Base-by-base conservation (phyloP, 108 stramenopile species). In the Chaetoceros muelleri region DNA sequence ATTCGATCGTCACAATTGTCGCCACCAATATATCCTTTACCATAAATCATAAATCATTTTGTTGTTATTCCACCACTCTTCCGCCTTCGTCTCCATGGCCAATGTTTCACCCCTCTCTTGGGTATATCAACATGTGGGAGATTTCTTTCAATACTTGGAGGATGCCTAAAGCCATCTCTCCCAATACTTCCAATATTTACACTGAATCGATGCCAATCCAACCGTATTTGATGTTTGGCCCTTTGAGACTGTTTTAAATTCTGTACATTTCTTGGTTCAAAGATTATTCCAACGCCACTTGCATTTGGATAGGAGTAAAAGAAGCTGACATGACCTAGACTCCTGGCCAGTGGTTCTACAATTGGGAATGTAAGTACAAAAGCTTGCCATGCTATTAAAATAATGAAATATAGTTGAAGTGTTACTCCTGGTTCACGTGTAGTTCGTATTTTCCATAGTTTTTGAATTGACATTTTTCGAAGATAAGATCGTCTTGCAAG, bases 261-360 rank as follows among this genome's bases (percentile, higher is more conserved):
- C 44, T 75, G 74, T 2, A 64, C 66, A 26, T 46, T 27, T 2
- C 70, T 49, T 28, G 74, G 74, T 44, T 75, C 74, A 31, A 75
- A 64, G 40, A 75, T 75, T n/a, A 69, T 57, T 23, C 74, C 74
- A 1, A 44, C 7, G 5, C 74, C 74, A 54, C 45, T 54, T 10
- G 74, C 74, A 46, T 75, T 75, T 30, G 74, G 74, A 48, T 75
- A 75, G 34, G 67, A 71, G 56, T 75, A 75, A 44, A 67, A 75
- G 44, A 75, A 67, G 19, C 60, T 66, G 10, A 59, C 55, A 50
- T 68, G 51, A 1, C 61, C 66, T 53, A 62, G 62, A 0, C 58
- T 19, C 13, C 55, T 49, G 1, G 69, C 65, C 20, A 67, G 27
- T 13, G 55, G 45, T 28, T 75, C 74, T 2, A 63, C n/a, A 19